A percentile compares a stretch with the other conserved stretches of the same genome.
Evolutionary conservation across 805 yeast species (phyloP).

Genomic region (Cyberlindnera meyerae): DNA sequence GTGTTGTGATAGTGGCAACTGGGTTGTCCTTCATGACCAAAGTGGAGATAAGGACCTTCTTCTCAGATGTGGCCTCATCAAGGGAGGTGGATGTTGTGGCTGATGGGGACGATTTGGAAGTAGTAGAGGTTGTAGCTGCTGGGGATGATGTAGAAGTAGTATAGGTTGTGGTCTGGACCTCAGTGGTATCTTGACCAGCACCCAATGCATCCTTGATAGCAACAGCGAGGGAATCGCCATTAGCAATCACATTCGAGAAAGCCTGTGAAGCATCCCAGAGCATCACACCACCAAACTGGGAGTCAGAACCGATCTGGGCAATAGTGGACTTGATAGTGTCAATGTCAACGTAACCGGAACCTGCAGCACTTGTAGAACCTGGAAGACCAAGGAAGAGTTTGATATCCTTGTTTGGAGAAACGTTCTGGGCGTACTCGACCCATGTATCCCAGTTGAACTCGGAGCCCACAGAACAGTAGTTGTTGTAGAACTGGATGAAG

Average conservation of each 20-base stretch:
- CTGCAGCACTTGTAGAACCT: conserved; percentile 53
- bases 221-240: conserved; percentile 39
- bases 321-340: conserved; percentile 40
- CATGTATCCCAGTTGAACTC: conserved; percentile 71
- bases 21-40: background rate
- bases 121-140: conserved; percentile 6
- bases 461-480: conserved; percentile 55
- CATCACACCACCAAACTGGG: conserved; percentile 81
- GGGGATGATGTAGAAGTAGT: conserved; percentile 9
- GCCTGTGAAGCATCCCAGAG: conserved; percentile 91
- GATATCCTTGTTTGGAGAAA: conserved; percentile 64
- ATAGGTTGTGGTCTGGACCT: conserved; percentile 15
- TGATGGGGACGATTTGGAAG: conserved; percentile 5
- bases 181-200: conserved; percentile 1
- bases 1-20: conserved; percentile 2
- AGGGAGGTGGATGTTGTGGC: conserved; percentile 1
- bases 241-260: conserved; percentile 38
- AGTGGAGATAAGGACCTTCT: no score
- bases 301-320: conserved; percentile 67
- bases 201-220: conserved; percentile 40
- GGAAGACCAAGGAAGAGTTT: conserved; percentile 76
- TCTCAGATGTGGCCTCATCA: background rate
- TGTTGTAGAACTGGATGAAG: conserved; percentile 87
- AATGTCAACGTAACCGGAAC: conserved; percentile 53
- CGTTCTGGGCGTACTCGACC: conserved; percentile 53